Base-by-base conservation (phyloP, 805 yeast genomes). In the Candida ovalis region DNA sequence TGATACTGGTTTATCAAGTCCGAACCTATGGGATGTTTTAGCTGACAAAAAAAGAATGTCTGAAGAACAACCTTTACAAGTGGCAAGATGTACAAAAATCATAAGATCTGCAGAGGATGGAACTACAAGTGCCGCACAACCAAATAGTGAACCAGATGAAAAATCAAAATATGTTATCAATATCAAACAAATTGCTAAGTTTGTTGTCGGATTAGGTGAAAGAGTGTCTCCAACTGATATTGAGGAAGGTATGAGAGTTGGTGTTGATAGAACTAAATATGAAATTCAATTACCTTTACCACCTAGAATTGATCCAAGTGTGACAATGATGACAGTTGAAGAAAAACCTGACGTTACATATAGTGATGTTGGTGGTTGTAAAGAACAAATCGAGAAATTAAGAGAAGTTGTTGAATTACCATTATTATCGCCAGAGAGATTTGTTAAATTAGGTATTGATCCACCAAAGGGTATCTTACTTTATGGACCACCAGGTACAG, bases 311-410 rank as follows among this genome's bases (percentile, higher is more conserved):
- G 99, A 94, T 68, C 98, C 99, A 13, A 80, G 90, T 36, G 99
- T 94, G 46, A 94, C 99, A 6, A 94, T 94, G 99, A 94, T 94
- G 99, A 92, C 98, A 1, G 99, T 94, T 42, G 99, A 94, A 70
- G 99, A 94, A 71, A 94, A 94, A 69, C 99, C 99, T 13, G 99
- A 94, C 70, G 98, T 94, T 35, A 94, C 99, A 1, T 94, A 94
- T 69, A 88, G 95, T 52, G 99, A 94, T 67, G 91, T 94, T 54
- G 99, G 99, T 60, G 99, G 99, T 35, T 89, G 97, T 68, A 94
- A 94, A 74, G 98, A 94, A 54, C 99, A 94, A 69, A 92, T 94
- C 61, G 99, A 94, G 68, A 91, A 92, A 69, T 76, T 91, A 52
- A 80, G 97, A 67, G 98, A 91, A 69, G 98, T 92, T 52, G 98